Evolutionary conservation across 2,329 filamentous ascomycete species (phyloP), one percentile per base, ranked within the genome.

Genomic region (Piedraia hortae): DNA sequence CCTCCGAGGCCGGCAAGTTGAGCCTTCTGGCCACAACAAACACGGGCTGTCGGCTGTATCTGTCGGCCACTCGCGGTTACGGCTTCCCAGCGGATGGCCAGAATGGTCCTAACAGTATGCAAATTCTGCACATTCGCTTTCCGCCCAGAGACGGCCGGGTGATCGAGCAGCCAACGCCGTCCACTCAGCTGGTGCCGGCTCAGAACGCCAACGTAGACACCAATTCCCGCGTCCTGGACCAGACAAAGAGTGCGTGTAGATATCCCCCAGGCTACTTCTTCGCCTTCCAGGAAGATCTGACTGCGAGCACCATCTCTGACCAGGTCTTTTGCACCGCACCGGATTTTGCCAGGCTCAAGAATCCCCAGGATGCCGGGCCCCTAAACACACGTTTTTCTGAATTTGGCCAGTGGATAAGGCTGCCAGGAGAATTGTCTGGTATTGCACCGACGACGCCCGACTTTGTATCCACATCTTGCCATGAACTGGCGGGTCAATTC

Each of bases 401-500:
- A 46, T 68, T 71, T 19, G 77, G 65, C 4, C 70, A 68, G 30
- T 85, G 70, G 62, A 54, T 91, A 15, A 62, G 68, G 3, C 53
- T 97, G 10, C 64, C 65, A 12, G 22, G 18, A 10, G 22, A 16
- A 66, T 70, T 4, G 68, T 89, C 39, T 75, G 22, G 73, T 32
- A 62, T 91, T 25, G 77, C 78, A 2, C 47, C 78, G 7, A 62
- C 77, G 13, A 74, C 70, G 1, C 58, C 60, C 21, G 62, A 72
- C 0, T 82, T 78, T 34, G 58, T 64, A 9, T 71, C 72, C 6
- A 57, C 65, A 1, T 49, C 48, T 6, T 59, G 62, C 12, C 97
- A 97, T 34, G 85, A 97, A 46, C 54, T 93, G 25, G 77, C 85
- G 1, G 71, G 89, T n/a, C 88, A 97, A 35, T 97, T 85, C 35